Evolutionary conservation across 306 rosid genomes (phyloP), one percentile per base, ranked within the genome.

Genomic region (Quercus agrifolia): DNA sequence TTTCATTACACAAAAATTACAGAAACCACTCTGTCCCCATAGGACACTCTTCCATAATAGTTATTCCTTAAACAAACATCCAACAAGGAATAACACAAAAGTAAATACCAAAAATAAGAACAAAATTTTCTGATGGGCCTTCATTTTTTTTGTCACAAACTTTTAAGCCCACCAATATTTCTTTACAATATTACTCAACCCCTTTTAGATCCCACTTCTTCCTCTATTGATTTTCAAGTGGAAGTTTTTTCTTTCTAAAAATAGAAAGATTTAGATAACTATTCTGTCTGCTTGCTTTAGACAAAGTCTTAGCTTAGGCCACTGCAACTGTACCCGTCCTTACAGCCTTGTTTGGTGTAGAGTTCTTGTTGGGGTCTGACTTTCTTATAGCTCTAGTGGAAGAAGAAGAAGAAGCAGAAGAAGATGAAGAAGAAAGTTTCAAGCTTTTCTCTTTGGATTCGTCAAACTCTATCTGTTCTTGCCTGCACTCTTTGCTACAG

Each of bases 401-500:
- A 19, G 94, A 82, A 78, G 82, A 28, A 18, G 73, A 63, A 61
- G 67, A 11, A 13, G 80, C 25, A 67, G 80, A 67, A 6, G 84
- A 57, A 33, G 79, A 17, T 7, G 83, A 54, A 23, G 79, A 62
- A 81, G 75, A 57, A 70, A 38, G 79, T 46, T 89, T 91, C 91
- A 90, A 90, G 63, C 84, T 88, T 77, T 86, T 92, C 73, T 90
- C 97, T 31, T 88, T 90, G 11, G 89, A 84, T 12, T 94, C 97
- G 62, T 94, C 97, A 41, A 87, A 64, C 81, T 92, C 93, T 71
- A 94, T 94, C 64, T 92, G 94, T 33, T 94, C 97, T 74, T 92
- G 85, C 38, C 98, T 90, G 74, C 98, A 94, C 81, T 94, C 98
- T 86, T 88, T 82, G 90, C 98, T 92, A 70, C 98, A 94, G 59